Conservation (phyloP, 1,139 yeast genomes). For the Kluyveromyces sp. region DNA sequence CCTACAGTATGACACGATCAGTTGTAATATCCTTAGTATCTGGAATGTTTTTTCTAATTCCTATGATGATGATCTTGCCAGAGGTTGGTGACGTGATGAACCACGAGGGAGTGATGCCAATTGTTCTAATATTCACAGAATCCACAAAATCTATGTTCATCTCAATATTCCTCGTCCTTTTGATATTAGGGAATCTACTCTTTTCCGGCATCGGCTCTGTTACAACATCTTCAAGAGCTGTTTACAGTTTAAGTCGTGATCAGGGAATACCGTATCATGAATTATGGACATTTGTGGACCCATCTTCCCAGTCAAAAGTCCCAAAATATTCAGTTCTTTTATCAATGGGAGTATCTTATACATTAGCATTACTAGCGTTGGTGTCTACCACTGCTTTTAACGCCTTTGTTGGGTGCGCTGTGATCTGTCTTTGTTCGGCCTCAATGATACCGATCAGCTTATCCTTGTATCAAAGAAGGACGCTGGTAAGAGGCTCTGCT, state of each 20-base stretch:
- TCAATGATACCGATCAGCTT: constrained; percentile 70
- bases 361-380: constrained; percentile 58
- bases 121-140: constrained; percentile 51
- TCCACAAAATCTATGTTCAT: constrained; percentile 64
- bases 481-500: constrained; percentile 62
- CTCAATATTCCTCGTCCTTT: constrained; percentile 57
- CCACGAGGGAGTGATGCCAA: constrained; percentile 58
- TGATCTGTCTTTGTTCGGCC: constrained; percentile 66
- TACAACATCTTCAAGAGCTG: constrained; percentile 81
- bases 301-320: constrained; percentile 47
- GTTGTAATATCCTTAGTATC: constrained; percentile 57
- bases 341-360: constrained; percentile 58
- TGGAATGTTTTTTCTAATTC: constrained; percentile 66
- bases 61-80: constrained; percentile 64
- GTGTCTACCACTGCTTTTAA: constrained; percentile 72
- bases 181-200: constrained; percentile 63
- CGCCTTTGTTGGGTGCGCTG: constrained; percentile 85
- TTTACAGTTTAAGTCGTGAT: constrained; percentile 84
- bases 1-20: constrained; percentile 67
- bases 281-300: constrained; percentile 59
- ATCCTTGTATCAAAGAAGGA: constrained; percentile 53
- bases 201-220: constrained; percentile 76
- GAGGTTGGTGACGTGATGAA: constrained; percentile 51
- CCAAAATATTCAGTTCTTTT: constrained; percentile 69
- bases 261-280: constrained; percentile 72